Evolutionary conservation across 805 yeast species (phyloP).

Genomic region (Ogataea pignaliae): DNA sequence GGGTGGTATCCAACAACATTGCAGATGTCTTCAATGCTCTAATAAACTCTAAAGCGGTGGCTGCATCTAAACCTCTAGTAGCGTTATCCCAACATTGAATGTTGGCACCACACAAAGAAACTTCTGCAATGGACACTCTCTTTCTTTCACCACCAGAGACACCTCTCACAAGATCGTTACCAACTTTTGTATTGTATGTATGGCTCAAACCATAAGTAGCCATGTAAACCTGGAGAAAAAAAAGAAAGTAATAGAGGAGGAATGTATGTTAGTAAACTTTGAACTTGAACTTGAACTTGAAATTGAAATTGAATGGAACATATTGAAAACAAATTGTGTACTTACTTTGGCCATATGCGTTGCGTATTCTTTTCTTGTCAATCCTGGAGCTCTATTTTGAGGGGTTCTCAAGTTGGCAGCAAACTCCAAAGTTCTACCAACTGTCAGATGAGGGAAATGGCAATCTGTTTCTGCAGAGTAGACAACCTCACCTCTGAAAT

Average conservation of each 20-base stretch:
- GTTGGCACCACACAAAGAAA: slow-evolving; percentile 31
- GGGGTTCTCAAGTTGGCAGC: slow-evolving; percentile 64
- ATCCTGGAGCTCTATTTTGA: slow-evolving; percentile 53
- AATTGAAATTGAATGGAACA: background rate
- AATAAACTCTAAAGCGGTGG: slow-evolving; percentile 63
- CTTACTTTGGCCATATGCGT: slow-evolving; percentile 46
- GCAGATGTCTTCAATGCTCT: slow-evolving; percentile 55
- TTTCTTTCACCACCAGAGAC: slow-evolving; percentile 67
- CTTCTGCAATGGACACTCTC: slow-evolving; percentile 62
- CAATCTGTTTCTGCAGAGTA: slow-evolving; percentile 65
- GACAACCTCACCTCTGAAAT: slow-evolving; percentile 64
- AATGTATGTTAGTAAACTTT: slow-evolving; percentile 1
- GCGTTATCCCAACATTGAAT: slow-evolving; percentile 65
- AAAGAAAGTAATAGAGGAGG: background rate
- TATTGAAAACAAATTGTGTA: background rate
- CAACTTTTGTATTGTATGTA: slow-evolving; percentile 55
- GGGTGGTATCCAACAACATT: slow-evolving; percentile 42
- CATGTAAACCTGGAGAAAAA: slow-evolving; percentile 14
- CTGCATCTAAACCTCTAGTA: slow-evolving; percentile 68
- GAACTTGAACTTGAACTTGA: background rate
- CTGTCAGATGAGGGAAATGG: slow-evolving; percentile 67
- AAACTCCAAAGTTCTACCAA: slow-evolving; percentile 59
- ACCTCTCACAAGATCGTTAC: slow-evolving; percentile 60
- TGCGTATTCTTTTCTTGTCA: slow-evolving; percentile 52
- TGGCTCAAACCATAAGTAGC: slow-evolving; percentile 35